Evolutionary conservation across 179 eudicot species (phyloP).

Genomic region (Corrigiola litoralis): DNA sequence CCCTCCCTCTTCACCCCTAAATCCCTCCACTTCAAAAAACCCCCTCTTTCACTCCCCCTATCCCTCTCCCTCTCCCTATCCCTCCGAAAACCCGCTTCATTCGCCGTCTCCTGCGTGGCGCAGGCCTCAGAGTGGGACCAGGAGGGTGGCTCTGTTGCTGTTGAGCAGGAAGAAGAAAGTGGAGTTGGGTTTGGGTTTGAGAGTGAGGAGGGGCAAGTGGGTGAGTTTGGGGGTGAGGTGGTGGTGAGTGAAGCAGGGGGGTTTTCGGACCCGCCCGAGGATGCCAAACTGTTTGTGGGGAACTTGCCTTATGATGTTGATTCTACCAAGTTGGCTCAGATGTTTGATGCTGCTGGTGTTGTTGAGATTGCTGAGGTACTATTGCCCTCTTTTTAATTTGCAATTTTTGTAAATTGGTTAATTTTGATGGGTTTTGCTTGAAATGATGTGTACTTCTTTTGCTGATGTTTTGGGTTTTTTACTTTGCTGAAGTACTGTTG

Average conservation of each 20-base stretch:
- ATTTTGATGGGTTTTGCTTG: too few species aligned
- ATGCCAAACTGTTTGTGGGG: conserved; percentile 80
- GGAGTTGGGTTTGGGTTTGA: too few species aligned
- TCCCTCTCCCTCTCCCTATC: conserved; percentile 24
- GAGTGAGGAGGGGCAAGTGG: conserved; percentile 17
- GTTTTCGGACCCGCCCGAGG: conserved; percentile 58
- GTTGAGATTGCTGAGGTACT: conserved; percentile 96
- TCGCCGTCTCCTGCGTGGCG: conserved; percentile 35
- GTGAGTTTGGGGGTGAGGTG: conserved; percentile 13
- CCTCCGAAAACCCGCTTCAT: conserved; percentile 23
- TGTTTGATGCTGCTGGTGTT: conserved; percentile 76
- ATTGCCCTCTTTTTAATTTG: neutral
- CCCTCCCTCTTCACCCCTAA: conserved; percentile 40
- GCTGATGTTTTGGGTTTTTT: too few species aligned
- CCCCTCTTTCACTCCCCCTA: conserved; percentile 30
- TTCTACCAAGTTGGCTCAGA: conserved; percentile 64
- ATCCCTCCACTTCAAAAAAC: conserved; percentile 38
- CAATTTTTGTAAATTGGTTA: too few species aligned
- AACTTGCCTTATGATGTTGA: conserved; percentile 85
- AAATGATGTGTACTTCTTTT: too few species aligned
- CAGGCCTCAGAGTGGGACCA: conserved; percentile 46
- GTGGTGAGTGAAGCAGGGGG: conserved; percentile 19
- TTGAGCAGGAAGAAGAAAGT: conserved; percentile 31
- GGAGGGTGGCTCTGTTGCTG: conserved; percentile 32
- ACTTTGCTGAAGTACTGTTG: too few species aligned